Conservation (phyloP, 2,329 filamentous ascomycete genomes). For the Ophiocordyceps camponoti-rufipedis region DNA sequence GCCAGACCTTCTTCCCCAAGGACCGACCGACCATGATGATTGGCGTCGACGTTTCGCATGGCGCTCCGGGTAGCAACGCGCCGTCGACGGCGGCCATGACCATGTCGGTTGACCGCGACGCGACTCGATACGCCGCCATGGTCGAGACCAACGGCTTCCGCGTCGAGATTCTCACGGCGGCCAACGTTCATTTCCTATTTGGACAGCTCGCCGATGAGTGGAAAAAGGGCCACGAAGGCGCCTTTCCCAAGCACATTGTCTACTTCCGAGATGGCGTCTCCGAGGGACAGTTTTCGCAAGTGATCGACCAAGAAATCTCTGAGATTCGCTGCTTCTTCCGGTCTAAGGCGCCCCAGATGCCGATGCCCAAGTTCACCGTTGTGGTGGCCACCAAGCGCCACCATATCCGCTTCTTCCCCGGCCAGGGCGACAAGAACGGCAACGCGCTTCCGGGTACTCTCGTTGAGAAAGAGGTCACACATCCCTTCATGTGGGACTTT, state of each 20-base stretch:
- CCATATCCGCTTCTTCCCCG: conserved; percentile 82
- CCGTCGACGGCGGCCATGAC: conserved; percentile 80
- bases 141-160: conserved; percentile 72
- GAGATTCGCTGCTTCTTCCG: conserved; percentile 47
- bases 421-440: conserved; percentile 49
- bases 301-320: conserved; percentile 60
- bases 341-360: conserved; percentile 12
- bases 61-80: conserved; percentile 44
- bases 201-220: conserved; percentile 46
- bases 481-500: conserved; percentile 82
- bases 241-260: conserved; percentile 52
- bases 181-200: conserved; percentile 50
- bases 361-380: conserved; percentile 56
- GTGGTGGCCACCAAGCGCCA: conserved; percentile 87
- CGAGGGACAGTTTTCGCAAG: conserved; percentile 67
- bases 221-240: conserved; percentile 29
- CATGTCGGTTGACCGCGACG: conserved; percentile 54
- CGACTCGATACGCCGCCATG: conserved; percentile 58
- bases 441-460: conserved; percentile 78
- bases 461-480: conserved; percentile 77
- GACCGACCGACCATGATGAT: conserved; percentile 58
- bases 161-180: conserved; percentile 55
- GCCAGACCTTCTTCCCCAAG: conserved; percentile 16
- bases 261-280: conserved; percentile 90
- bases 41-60: conserved; percentile 81